Conservation (phyloP, 2,329 filamentous ascomycete genomes). For the Metarhizium humberi region DNA sequence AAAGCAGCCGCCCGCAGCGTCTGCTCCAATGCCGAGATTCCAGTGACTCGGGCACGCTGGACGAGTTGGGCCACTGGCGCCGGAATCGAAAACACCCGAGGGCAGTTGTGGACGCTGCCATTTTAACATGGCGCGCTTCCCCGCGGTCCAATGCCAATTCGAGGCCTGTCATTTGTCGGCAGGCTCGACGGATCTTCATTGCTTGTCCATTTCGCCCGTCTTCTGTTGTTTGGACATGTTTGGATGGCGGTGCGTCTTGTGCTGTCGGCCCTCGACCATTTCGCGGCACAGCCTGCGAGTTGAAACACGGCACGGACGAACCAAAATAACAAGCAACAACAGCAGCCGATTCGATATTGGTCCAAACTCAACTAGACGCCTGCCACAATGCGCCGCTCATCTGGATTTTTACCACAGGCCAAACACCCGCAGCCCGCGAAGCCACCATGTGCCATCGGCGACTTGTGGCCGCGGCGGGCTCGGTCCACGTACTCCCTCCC, state of each 20-base stretch:
- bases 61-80: neutral
- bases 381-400: no score
- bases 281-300: neutral
- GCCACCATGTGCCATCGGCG: no score
- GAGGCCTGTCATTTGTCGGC: no score
- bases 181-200: neutral
- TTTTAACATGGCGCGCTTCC: neutral
- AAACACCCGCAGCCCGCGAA: no score
- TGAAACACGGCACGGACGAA: neutral
- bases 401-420: no score
- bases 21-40: neutral
- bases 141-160: no score
- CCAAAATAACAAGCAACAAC: neutral
- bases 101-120: neutral
- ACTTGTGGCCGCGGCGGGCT: no score
- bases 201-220: neutral
- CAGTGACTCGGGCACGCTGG: neutral
- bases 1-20: neutral
- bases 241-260: neutral
- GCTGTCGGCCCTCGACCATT: neutral
- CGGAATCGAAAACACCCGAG: neutral
- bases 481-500: no score
- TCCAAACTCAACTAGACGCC: neutral
- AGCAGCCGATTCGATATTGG: neutral
- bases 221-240: neutral